Conservation (phyloP, 192 early-diverging fungal genomes). For the Spinellus fusiger region DNA sequence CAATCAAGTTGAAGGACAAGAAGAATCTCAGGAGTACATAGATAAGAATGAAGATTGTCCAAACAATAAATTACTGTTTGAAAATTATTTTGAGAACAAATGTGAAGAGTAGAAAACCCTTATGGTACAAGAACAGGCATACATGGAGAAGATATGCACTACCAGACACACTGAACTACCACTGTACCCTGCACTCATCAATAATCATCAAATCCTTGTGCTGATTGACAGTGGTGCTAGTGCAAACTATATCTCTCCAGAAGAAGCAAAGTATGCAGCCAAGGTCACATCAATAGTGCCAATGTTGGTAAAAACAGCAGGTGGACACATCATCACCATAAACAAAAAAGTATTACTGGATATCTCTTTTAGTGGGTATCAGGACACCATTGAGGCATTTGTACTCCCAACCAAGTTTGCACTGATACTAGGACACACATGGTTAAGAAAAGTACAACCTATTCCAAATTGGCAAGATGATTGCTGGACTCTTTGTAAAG, state of each 20-base stretch:
- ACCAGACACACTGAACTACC: not conserved
- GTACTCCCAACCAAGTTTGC: not conserved
- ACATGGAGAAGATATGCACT: not conserved
- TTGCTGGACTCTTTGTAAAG: not conserved
- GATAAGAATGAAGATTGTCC: not conserved
- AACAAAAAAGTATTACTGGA: not conserved
- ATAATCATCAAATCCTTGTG: too few relatives aligned
- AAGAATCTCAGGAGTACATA: not conserved
- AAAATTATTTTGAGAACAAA: not conserved
- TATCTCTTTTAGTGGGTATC: not conserved
- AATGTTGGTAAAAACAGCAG: too few relatives aligned
- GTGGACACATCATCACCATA: too few relatives aligned
- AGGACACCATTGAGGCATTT: not conserved
- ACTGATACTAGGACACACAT: slow-evolving; percentile 1
- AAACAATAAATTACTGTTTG: not conserved
- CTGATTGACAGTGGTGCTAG: too few relatives aligned
- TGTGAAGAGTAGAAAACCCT: too few relatives aligned
- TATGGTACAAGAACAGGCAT: too few relatives aligned
- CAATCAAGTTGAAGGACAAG: not conserved
- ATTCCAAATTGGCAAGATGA: not conserved
- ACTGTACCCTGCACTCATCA: too few relatives aligned
- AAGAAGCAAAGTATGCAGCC: too few relatives aligned
- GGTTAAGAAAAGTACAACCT: not conserved
- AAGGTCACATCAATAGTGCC: too few relatives aligned
- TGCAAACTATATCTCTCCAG: too few relatives aligned